Evolutionary conservation across 2,329 filamentous ascomycete species (phyloP).

Genomic region (Nothophoma quercina): DNA sequence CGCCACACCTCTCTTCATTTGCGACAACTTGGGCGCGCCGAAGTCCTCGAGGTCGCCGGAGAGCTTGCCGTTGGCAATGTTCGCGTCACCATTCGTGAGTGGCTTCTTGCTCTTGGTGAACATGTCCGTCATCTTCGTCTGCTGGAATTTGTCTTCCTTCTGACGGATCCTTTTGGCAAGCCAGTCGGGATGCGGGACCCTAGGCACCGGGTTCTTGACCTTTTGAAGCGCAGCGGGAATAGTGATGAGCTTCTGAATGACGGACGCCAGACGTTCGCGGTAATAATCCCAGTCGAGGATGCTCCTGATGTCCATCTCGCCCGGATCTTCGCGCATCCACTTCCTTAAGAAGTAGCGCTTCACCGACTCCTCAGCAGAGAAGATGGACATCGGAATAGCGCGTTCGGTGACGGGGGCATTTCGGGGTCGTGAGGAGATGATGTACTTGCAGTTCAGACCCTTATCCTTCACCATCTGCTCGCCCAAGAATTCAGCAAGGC

Average conservation of each 20-base stretch:
- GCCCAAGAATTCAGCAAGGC: conserved; percentile 92
- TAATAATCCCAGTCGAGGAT: conserved; percentile 99
- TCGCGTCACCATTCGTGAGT: conserved; percentile 75
- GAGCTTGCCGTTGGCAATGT: conserved; percentile 65
- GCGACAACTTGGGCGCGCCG: conserved; percentile 64
- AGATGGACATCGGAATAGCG: conserved; percentile 94
- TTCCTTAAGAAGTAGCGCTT: conserved; percentile 91
- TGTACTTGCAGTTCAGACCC: conserved; percentile 98
- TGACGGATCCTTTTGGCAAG: conserved; percentile 89
- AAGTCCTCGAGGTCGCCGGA: conserved; percentile 81
- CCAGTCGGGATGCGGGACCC: conserved; percentile 96
- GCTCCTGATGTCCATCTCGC: conserved; percentile 86
- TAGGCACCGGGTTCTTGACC: conserved; percentile 89
- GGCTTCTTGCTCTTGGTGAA: conserved; percentile 77
- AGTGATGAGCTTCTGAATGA: conserved; percentile 98
- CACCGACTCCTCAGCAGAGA: conserved; percentile 87
- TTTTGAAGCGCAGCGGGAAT: conserved; percentile 97
- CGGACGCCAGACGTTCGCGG: conserved; percentile 90
- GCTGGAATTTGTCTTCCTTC: conserved; percentile 97
- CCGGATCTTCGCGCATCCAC: conserved; percentile 93
- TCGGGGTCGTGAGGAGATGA: conserved; percentile 87
- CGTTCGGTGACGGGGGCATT: conserved; percentile 93
- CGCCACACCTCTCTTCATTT: conserved; percentile 50
- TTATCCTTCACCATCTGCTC: conserved; percentile 99
- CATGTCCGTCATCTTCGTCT: conserved; percentile 97